A percentile compares a stretch with the other conserved stretches of the same genome.
Conservation (phyloP, 2,329 filamentous ascomycete species). For the Colletotrichum orchidophilum region DNA sequence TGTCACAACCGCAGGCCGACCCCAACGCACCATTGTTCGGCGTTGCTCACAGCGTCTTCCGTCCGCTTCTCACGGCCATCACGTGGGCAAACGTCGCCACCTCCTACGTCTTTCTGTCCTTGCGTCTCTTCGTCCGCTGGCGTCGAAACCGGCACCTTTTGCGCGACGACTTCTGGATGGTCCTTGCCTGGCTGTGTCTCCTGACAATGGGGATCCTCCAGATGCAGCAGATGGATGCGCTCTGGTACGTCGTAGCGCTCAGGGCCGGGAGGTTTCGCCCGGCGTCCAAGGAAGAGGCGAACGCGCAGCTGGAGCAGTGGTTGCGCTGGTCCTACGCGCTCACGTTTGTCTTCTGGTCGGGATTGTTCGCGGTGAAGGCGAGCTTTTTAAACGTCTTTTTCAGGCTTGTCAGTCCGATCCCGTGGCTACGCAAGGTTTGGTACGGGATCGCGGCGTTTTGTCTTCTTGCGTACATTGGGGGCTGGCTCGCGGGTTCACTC, state of each 20-base stretch:
- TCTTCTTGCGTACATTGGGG: slow-evolving; percentile 35
- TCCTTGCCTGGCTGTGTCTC: slow-evolving; percentile 40
- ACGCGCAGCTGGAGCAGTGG: slow-evolving; percentile 5
- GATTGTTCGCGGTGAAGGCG: slow-evolving; percentile 38
- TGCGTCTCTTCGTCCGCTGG: slow-evolving; percentile 41
- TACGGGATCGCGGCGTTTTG: slow-evolving; percentile 34
- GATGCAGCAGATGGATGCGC: slow-evolving; percentile 33
- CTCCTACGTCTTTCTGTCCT: slow-evolving; percentile 39
- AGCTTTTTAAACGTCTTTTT: slow-evolving; percentile 38
- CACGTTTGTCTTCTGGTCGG: slow-evolving; percentile 38
- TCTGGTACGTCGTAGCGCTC: slow-evolving; percentile 36
- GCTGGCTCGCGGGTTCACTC: slow-evolving; percentile 31
- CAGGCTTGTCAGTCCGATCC: slow-evolving; percentile 33
- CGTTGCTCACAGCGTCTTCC: slow-evolving; percentile 21
- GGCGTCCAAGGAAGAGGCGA: slow-evolving; percentile 2
- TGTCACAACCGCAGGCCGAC: background rate
- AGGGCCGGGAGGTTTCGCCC: slow-evolving; percentile 26
- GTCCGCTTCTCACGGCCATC: slow-evolving; percentile 37
- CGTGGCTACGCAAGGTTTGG: slow-evolving; percentile 33
- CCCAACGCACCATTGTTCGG: slow-evolving; percentile 31
- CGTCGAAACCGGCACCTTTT: slow-evolving; percentile 34
- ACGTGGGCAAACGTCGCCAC: slow-evolving; percentile 42
- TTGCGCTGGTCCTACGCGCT: slow-evolving; percentile 37
- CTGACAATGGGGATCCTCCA: slow-evolving; percentile 37
- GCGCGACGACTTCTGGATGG: slow-evolving; percentile 44